A percentile compares a stretch with the other conserved stretches of the same genome.
These are phyloP conservation scores for Pseudonitzschia delicatissima DNA, from an alignment of 108 stramenopile species.

Conservation along the genomic window DNA sequence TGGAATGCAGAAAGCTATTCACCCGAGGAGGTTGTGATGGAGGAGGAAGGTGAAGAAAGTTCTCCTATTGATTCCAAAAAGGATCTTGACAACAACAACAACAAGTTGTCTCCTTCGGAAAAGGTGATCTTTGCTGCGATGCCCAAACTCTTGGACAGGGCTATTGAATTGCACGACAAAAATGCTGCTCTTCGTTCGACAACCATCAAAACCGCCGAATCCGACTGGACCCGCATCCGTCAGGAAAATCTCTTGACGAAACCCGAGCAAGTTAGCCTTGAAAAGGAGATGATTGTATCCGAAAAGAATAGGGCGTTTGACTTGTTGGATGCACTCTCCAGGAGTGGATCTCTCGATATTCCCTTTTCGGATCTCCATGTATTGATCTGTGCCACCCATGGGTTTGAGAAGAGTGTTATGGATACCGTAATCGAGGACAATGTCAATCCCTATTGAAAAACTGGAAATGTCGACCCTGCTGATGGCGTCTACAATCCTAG, in stretches of 20 bases:
- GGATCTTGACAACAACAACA: too few relatives aligned
- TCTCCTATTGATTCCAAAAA: neutral
- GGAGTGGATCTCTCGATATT: constrained; percentile 77
- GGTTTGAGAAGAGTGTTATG: constrained; percentile 81
- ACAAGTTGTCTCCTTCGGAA: neutral
- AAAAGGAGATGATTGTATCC: constrained; percentile 26
- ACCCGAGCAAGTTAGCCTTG: constrained; percentile 5
- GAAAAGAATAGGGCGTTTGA: constrained; percentile 84
- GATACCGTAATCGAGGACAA: constrained; percentile 78
- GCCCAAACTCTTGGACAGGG: constrained; percentile 60
- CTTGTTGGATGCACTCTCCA: constrained; percentile 78
- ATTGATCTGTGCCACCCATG: constrained; percentile 79
- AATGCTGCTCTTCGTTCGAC: constrained; percentile 64
- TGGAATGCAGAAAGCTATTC: too few relatives aligned
- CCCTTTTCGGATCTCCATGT: constrained; percentile 75
- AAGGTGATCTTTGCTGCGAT: constrained; percentile 57
- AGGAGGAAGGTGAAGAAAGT: too few relatives aligned
- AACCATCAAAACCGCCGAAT: constrained; percentile 47
- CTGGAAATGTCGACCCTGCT: constrained; percentile 77
- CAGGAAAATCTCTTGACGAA: constrained; percentile 51
- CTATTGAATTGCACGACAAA: constrained; percentile 48
- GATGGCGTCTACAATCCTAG: constrained; percentile 60
- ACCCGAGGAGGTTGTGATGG: too few relatives aligned
- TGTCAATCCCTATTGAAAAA: constrained; percentile 85
- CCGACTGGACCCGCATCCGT: constrained; percentile 43